Evolutionary conservation across 1,284 basidiomycete genomes (phyloP), one percentile per base, ranked within the genome.

Genomic region (Cryptococcus wingfieldii): DNA sequence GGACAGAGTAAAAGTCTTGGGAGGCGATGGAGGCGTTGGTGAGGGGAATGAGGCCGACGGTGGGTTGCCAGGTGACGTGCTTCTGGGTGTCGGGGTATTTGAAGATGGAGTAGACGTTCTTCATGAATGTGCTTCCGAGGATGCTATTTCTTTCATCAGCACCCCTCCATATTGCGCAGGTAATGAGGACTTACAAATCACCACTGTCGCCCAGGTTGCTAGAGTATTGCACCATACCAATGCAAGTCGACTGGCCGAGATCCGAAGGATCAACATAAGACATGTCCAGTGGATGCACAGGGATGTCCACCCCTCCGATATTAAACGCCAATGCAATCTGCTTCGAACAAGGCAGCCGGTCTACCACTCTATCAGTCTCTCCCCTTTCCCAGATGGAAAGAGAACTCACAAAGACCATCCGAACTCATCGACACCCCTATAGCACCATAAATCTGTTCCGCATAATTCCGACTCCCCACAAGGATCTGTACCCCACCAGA

Each of bases 61-160:
- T 69, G 2, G 76, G 76, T 38, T 74, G 68, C 72, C 74, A 76
- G 2, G 61, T 66, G 13, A 49, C 57, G 12, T 58, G 54, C 38
- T 59, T 60, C 27, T 50, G 59, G 25, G 64, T 65, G 42, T 75
- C 71, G 0, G 76, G 76, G 39, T 77, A 77, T 34, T 70, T 66
- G 59, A 66, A 77, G 42, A 77, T 64, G 6, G 75, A 70, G 58
- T 77, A 77, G 39, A 71, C 76, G 51, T 77, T 77, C 59, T 75
- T 76, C 44, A 77, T 51, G 53, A 76, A 77, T 2, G 70, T 62
- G 39, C 67, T 70, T 25, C 76, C 76, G 18, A 77, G 62, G n/a
- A 77, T 64, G 28, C 68, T 71, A 19, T n/a, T 38, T 23, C 23
- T 16, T 28, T 34, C 3, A 34, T 8, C 31, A 38, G 18, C 44